Conservation (phyloP, 1,284 basidiomycete species). For the Schizophyllum commune region DNA sequence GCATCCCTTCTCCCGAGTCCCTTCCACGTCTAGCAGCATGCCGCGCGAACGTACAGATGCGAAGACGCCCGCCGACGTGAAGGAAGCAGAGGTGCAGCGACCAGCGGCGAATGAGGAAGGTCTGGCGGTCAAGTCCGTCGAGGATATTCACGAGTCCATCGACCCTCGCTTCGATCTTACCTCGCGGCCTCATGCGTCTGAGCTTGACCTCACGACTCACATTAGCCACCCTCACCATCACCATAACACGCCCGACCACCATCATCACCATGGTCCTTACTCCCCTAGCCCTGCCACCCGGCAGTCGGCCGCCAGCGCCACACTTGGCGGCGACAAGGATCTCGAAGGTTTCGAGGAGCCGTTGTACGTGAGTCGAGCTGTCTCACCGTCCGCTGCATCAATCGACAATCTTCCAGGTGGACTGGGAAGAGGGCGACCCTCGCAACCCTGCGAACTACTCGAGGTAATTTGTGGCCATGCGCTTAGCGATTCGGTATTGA, state of each 20-base stretch:
- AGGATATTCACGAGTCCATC: neutral
- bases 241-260: neutral
- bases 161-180: neutral
- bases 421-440: neutral
- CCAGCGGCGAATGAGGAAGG: neutral
- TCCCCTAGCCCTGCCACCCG: neutral
- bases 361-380: neutral
- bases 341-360: neutral
- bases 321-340: neutral
- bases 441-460: neutral
- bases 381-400: neutral
- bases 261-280: neutral
- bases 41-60: neutral
- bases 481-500: neutral
- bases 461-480: neutral
- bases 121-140: neutral
- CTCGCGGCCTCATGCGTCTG: neutral
- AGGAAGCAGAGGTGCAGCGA: neutral
- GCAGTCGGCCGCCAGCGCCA: neutral
- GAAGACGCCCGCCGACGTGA: neutral
- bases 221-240: neutral
- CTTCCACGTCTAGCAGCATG: neutral
- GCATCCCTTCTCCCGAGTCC: neutral
- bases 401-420: neutral
- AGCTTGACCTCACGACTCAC: neutral